A percentile compares a stretch with the other conserved stretches of the same genome.
Evolutionary conservation across 2,329 filamentous ascomycete species (phyloP).

Genomic region (Curvularia hawaiiensis): DNA sequence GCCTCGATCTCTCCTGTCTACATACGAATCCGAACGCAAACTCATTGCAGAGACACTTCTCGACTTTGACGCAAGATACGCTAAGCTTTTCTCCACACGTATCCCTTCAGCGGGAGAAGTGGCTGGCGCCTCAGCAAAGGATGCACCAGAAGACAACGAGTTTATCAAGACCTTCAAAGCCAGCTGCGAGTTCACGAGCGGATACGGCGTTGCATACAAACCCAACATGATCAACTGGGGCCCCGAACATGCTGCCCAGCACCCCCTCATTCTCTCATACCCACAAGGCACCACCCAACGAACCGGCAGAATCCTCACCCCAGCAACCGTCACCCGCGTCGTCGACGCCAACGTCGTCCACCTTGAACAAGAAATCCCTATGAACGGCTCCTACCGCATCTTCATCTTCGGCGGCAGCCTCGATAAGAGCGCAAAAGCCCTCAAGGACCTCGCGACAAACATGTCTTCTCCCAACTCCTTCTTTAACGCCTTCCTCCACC

Average conservation of each 20-base stretch:
- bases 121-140: conserved; percentile 60
- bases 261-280: conserved; percentile 69
- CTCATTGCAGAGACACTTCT: conserved; percentile 83
- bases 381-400: conserved; percentile 86
- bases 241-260: conserved; percentile 70
- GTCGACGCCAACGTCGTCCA: conserved; percentile 89
- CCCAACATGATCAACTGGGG: conserved; percentile 87
- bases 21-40: conserved; percentile 87
- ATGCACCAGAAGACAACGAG: conserved; percentile 63
- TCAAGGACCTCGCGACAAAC: conserved; percentile 71
- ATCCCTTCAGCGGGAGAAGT: conserved; percentile 76
- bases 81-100: conserved; percentile 84
- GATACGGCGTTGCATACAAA: conserved; percentile 86
- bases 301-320: conserved; percentile 76
- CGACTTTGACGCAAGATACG: conserved; percentile 86
- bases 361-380: conserved; percentile 85
- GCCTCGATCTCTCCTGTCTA: conserved; percentile 73
- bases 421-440: conserved; percentile 61
- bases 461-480: conserved; percentile 73
- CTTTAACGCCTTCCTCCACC: conserved; percentile 67
- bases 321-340: conserved; percentile 82
- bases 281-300: conserved; percentile 62
- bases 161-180: conserved; percentile 93
- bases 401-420: conserved; percentile 83
- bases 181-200: conserved; percentile 88